These are phyloP conservation scores for Podosphaera leucotricha DNA, from an alignment of 2,329 filamentous ascomycete species.

Conservation along the genomic window DNA sequence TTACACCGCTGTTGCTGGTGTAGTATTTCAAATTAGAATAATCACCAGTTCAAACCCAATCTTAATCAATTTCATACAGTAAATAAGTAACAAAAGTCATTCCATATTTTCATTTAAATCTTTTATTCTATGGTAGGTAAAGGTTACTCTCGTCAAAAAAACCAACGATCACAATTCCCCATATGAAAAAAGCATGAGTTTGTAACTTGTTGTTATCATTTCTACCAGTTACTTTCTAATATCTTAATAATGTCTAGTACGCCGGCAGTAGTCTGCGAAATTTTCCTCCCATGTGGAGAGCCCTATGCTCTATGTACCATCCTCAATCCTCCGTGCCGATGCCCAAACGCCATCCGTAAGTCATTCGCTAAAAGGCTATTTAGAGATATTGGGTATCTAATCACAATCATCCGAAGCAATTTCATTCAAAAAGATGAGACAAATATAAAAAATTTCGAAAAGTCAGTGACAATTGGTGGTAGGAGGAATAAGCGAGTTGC, in stretches of 20 bases:
- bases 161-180: no score
- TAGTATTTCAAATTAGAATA: no score
- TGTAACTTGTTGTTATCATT: no score
- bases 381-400: conserved; percentile 16
- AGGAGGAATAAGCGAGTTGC: conserved; percentile 2
- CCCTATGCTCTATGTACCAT: neutral
- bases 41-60: no score
- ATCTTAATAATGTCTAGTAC: neutral
- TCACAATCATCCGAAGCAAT: conserved; percentile 6
- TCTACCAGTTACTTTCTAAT: neutral
- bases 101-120: no score
- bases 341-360: neutral
- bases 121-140: no score
- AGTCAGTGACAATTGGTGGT: conserved; percentile 3
- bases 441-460: conserved; percentile 1
- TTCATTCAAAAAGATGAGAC: conserved; percentile 1
- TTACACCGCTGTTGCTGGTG: no score
- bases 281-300: neutral
- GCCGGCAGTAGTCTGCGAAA: neutral
- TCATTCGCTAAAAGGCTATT: conserved; percentile 17
- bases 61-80: no score
- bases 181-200: no score
- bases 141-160: no score
- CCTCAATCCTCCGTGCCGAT: neutral
- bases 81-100: no score